These are phyloP conservation scores for Aspergillus hancockii DNA, from an alignment of 495 filamentous ascomycete genomes.

Conservation along the genomic window DNA sequence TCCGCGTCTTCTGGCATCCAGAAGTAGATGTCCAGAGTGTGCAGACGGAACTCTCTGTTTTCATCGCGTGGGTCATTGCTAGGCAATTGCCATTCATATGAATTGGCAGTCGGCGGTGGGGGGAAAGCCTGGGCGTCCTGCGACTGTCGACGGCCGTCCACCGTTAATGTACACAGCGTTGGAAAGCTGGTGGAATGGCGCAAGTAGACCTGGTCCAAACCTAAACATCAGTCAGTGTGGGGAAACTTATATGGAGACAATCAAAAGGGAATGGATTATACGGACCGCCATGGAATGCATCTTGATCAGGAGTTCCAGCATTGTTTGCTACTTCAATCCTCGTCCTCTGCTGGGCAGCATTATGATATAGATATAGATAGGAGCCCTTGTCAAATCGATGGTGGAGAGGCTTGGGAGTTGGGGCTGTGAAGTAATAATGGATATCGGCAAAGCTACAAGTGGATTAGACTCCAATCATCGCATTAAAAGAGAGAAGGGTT, in stretches of 20 bases:
- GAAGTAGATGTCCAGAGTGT: constrained; percentile 88
- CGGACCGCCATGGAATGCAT: constrained; percentile 84
- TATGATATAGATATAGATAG: constrained; percentile 85
- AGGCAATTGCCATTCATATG: constrained; percentile 76
- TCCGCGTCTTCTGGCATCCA: constrained; percentile 77
- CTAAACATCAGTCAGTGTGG: constrained; percentile 35
- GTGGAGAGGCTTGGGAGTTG: constrained; percentile 68
- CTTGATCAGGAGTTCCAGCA: constrained; percentile 81
- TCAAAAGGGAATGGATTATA: constrained; percentile 4
- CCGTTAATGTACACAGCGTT: constrained; percentile 71
- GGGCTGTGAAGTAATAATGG: constrained; percentile 82
- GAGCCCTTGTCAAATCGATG: constrained; percentile 89
- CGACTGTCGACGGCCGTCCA: constrained; percentile 55
- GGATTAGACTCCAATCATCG: constrained; percentile 4
- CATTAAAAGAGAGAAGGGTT: neutral
- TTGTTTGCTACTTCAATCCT: constrained; percentile 87
- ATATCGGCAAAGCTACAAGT: constrained; percentile 76
- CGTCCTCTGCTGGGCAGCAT: constrained; percentile 63
- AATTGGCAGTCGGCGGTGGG: constrained; percentile 40
- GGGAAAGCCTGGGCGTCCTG: constrained; percentile 21
- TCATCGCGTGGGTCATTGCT: constrained; percentile 68
- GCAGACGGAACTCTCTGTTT: constrained; percentile 71
- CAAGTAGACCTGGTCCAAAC: constrained; percentile 63
- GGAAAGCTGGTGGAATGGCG: constrained; percentile 78
- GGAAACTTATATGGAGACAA: neutral